Conservation (phyloP, 768 basidiomycete genomes). For the Boletus vermiculosoides region DNA sequence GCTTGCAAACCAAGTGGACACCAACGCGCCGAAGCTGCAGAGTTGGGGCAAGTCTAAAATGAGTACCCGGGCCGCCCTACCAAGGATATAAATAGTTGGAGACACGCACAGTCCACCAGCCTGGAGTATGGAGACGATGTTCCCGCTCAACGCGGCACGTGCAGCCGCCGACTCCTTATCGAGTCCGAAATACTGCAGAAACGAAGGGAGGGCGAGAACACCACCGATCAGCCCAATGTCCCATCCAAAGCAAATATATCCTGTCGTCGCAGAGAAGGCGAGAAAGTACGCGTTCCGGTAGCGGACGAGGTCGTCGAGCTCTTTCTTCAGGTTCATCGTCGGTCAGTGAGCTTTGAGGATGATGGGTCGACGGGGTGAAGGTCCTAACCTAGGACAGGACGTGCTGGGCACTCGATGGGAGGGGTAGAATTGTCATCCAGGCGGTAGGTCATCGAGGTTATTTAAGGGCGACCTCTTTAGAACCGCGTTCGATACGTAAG, state of each 20-base stretch:
- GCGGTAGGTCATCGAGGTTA: no score
- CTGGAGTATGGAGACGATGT: slow-evolving; percentile 39
- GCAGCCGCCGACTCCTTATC: slow-evolving; percentile 24
- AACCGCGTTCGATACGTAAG: no score
- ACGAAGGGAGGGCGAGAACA: slow-evolving; percentile 36
- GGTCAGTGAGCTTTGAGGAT: neutral
- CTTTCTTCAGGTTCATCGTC: slow-evolving; percentile 24
- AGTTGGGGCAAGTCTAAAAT: neutral
- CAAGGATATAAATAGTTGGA: no score
- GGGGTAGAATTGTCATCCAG: neutral
- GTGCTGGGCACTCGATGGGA: neutral
- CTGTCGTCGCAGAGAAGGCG: slow-evolving; percentile 34
- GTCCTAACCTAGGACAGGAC: neutral
- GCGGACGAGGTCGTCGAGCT: slow-evolving; percentile 21
- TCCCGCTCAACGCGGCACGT: slow-evolving; percentile 32
- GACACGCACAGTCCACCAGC: slow-evolving; percentile 35
- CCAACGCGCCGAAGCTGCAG: slow-evolving; percentile 25
- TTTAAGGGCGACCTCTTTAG: no score
- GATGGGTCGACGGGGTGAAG: neutral
- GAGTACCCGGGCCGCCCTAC: neutral
- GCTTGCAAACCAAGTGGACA: slow-evolving; percentile 28
- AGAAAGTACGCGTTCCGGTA: slow-evolving; percentile 37
- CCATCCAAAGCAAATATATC: slow-evolving; percentile 38
- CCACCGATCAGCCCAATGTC: slow-evolving; percentile 40
- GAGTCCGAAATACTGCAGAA: slow-evolving; percentile 36